Evolutionary conservation across 257 asterid genomes (phyloP).

Genomic region (Thymus mandschuricus): DNA sequence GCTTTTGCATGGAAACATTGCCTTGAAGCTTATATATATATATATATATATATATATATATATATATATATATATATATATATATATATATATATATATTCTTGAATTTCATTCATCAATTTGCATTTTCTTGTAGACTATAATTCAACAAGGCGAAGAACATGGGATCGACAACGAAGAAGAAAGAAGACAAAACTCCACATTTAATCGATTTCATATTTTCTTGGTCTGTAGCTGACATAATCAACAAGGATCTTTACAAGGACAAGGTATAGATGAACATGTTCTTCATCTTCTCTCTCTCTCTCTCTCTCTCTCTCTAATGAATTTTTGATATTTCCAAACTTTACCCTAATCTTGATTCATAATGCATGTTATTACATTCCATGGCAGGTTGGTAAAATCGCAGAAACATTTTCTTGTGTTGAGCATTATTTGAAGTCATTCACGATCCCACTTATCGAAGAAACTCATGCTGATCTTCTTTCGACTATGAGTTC

Average conservation of each 20-base stretch:
- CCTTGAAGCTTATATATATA: too few species aligned
- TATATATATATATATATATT: too few species aligned
- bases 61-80: too few species aligned
- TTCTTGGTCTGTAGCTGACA: constrained; percentile 63
- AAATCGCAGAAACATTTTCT: constrained; percentile 34
- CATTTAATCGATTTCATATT: constrained; percentile 38
- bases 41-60: too few species aligned
- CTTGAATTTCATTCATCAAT: too few species aligned
- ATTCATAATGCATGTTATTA: too few species aligned
- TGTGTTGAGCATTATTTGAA: constrained; percentile 45
- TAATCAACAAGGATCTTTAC: constrained; percentile 55
- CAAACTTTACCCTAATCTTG: too few species aligned
- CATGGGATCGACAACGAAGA: not conserved
- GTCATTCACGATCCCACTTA: constrained; percentile 56
- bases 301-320: too few species aligned
- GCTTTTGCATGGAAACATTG: too few species aligned
- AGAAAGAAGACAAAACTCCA: not conserved
- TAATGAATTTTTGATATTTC: too few species aligned
- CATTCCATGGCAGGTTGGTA: constrained; percentile 45
- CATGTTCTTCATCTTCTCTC: too few species aligned
- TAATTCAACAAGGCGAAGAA: not conserved
- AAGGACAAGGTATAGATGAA: constrained; percentile 44
- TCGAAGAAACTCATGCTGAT: constrained; percentile 81
- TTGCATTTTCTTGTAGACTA: too few species aligned
- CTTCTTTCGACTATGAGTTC: constrained; percentile 48